These are phyloP conservation scores for Collariella sp. DNA, from an alignment of 495 filamentous ascomycete species.

Conservation along the genomic window DNA sequence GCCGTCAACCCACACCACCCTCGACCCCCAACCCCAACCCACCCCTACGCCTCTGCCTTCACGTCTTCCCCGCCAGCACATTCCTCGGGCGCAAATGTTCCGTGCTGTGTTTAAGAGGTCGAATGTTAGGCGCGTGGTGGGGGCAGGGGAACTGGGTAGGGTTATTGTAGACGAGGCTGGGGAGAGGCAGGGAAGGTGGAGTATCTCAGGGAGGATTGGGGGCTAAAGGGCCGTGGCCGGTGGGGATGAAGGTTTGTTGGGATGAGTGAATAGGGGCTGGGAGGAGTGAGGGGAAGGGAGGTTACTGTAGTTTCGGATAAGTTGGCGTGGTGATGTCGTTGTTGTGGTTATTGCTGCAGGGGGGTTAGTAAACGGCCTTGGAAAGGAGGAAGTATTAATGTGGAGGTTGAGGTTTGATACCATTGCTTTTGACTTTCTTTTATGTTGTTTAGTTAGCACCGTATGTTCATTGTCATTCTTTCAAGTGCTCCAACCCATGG, in stretches of 20 bases:
- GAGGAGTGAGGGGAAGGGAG: background rate
- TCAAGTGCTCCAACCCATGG: too few species aligned
- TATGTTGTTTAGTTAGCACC: background rate
- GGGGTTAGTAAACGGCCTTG: too few species aligned
- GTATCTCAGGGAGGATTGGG: constrained; percentile 70
- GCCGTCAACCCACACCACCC: constrained; percentile 59
- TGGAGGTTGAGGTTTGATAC: too few species aligned
- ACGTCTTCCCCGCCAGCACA: constrained; percentile 49
- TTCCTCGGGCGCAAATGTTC: constrained; percentile 61
- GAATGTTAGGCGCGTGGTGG: constrained; percentile 59
- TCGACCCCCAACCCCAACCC: constrained; percentile 50
- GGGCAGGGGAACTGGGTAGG: constrained; percentile 65
- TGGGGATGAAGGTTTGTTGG: constrained; percentile 52
- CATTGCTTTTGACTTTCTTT: background rate
- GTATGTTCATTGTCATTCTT: too few species aligned
- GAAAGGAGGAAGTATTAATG: too few species aligned
- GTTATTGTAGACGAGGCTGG: constrained; percentile 38
- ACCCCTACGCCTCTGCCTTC: constrained; percentile 58
- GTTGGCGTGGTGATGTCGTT: background rate
- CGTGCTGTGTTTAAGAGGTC: constrained; percentile 55
- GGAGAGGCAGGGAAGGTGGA: constrained; percentile 52
- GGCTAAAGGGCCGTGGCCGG: constrained; percentile 65
- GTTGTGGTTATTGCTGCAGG: background rate
- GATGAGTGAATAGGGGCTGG: constrained; percentile 22
- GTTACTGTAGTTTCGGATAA: background rate